These are phyloP conservation scores for Clitopilus hobsonii DNA, from an alignment of 768 basidiomycete species.

Conservation along the genomic window DNA sequence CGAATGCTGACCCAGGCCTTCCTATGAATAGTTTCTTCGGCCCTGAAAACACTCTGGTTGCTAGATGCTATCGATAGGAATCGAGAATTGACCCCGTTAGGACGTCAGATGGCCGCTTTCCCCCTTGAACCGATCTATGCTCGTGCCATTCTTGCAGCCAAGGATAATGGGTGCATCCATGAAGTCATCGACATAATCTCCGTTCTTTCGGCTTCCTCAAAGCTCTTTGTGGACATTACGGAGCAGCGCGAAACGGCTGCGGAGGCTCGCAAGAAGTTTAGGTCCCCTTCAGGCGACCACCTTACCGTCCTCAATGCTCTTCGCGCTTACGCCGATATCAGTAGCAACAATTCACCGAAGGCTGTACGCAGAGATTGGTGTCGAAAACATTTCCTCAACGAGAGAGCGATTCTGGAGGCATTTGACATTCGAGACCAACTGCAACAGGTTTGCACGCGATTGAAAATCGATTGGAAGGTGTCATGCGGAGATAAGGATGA, in stretches of 20 bases:
- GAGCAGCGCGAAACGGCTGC: slow-evolving; percentile 71
- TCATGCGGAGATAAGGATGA: slow-evolving; percentile 64
- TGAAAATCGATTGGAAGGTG: slow-evolving; percentile 53
- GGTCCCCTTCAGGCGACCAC: slow-evolving; percentile 86
- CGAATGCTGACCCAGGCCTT: not conserved
- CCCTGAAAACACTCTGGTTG: slow-evolving; percentile 69
- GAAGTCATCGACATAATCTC: slow-evolving; percentile 87
- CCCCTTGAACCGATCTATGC: slow-evolving; percentile 88
- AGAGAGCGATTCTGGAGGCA: slow-evolving; percentile 76
- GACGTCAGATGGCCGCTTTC: slow-evolving; percentile 83
- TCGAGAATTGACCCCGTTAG: slow-evolving; percentile 64
- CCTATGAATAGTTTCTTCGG: slow-evolving; percentile 45
- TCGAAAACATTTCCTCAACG: slow-evolving; percentile 75
- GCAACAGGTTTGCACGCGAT: slow-evolving; percentile 53
- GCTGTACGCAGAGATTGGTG: slow-evolving; percentile 71
- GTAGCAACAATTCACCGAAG: slow-evolving; percentile 40
- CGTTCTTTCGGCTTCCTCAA: slow-evolving; percentile 74
- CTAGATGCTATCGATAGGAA: slow-evolving; percentile 73
- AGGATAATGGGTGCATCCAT: slow-evolving; percentile 61
- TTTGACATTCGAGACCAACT: slow-evolving; percentile 79
- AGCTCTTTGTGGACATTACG: slow-evolving; percentile 73
- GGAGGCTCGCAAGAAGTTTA: slow-evolving; percentile 72
- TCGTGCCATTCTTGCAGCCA: slow-evolving; percentile 75
- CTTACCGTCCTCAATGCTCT: slow-evolving; percentile 85
- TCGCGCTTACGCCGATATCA: slow-evolving; percentile 73